phyloP scores from a whole-genome alignment of 2,329 filamentous ascomycete genomes.

The Beauveria australis region DNA sequence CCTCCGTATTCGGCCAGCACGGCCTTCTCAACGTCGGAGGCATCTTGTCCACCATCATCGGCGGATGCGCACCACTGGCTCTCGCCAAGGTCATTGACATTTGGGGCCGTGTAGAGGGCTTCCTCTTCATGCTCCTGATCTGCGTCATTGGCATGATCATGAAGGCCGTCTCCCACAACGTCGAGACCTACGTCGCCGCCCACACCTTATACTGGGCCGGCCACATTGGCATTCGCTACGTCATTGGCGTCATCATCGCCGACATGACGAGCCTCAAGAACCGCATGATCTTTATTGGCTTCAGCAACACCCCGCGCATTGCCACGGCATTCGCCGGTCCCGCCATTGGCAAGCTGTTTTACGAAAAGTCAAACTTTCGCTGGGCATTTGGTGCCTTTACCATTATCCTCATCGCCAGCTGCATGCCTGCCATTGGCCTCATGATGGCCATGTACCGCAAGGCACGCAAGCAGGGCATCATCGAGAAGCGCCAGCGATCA shows the following conservation, averaged over 20 bases:
- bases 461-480: conserved; percentile 12
- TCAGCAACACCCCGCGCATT: conserved; percentile 37
- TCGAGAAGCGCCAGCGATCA: conserved; percentile 37
- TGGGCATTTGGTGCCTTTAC: conserved; percentile 54
- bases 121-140: conserved; percentile 32
- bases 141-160: conserved; percentile 49
- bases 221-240: conserved; percentile 30
- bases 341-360: conserved; percentile 30
- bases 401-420: conserved; percentile 50
- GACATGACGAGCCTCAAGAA: conserved; percentile 36
- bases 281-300: conserved; percentile 33
- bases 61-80: conserved; percentile 28
- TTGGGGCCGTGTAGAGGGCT: conserved; percentile 39
- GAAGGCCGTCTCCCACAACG: conserved; percentile 52
- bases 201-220: conserved; percentile 59
- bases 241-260: conserved; percentile 33
- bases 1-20: conserved; percentile 53
- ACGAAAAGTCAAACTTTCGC: conserved; percentile 29
- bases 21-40: conserved; percentile 57
- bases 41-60: conserved; percentile 45
- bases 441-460: conserved; percentile 16
- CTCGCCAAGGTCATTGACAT: conserved; percentile 42
- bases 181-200: conserved; percentile 51
- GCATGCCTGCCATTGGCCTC: conserved; percentile 26
- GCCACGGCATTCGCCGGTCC: conserved; percentile 36